phyloP scores from a whole-genome alignment of 2,329 filamentous ascomycete species.

The Monosporascus ibericus region DNA sequence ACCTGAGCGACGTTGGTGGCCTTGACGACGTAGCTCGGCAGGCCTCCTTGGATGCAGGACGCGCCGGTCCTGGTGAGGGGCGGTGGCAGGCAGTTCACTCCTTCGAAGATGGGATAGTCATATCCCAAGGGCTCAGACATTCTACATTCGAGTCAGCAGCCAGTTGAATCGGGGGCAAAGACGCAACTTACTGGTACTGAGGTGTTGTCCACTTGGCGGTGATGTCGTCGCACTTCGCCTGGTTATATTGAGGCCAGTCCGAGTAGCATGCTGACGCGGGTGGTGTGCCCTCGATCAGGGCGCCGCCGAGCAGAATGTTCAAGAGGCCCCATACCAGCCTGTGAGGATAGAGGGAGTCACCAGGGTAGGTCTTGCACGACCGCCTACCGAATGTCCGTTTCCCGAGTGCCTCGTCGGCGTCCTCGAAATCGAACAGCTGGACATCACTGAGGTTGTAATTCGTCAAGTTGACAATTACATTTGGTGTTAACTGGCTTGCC shows the following conservation, averaged over 20 bases:
- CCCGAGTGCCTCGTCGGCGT: slow-evolving; percentile 2
- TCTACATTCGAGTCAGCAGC: slow-evolving; percentile 1
- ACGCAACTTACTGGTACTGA: slow-evolving; percentile 15
- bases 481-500: slow-evolving; percentile 11
- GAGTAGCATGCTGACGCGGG: slow-evolving; percentile 27
- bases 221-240: slow-evolving; percentile 21
- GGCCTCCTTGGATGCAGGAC: slow-evolving; percentile 33
- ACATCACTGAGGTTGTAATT: slow-evolving; percentile 17
- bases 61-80: slow-evolving; percentile 15
- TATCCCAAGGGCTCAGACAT: slow-evolving; percentile 26
- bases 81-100: slow-evolving; percentile 19
- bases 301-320: slow-evolving; percentile 21
- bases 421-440: slow-evolving; percentile 17
- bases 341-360: slow-evolving; percentile 22
- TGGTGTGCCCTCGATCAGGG: slow-evolving; percentile 27
- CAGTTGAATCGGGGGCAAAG: neutral
- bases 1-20: slow-evolving; percentile 36
- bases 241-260: slow-evolving; percentile 20
- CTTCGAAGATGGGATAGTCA: slow-evolving; percentile 31
- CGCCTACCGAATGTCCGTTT: slow-evolving; percentile 4
- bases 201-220: slow-evolving; percentile 21
- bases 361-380: slow-evolving; percentile 23
- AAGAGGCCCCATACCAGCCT: slow-evolving; percentile 23
- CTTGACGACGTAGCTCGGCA: slow-evolving; percentile 35
- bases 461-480: slow-evolving; percentile 18